Base-by-base conservation (phyloP, 768 basidiomycete genomes). In the Leucosporidium creatinivorum region DNA sequence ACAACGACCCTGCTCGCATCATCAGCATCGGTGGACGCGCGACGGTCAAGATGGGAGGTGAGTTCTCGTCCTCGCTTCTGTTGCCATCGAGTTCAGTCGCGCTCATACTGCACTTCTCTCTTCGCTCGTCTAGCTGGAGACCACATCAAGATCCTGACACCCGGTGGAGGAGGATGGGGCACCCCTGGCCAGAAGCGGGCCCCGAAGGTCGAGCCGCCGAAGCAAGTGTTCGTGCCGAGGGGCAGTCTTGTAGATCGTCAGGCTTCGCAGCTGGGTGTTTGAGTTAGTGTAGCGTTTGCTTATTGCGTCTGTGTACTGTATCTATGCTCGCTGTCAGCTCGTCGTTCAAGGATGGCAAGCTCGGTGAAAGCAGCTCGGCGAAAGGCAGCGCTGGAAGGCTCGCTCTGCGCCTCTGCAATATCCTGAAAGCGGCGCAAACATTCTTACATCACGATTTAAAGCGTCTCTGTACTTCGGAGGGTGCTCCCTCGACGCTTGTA, bases 81-180 rank as follows among this genome's bases (percentile, higher is more conserved):
- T 10, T 33, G n/a, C n/a, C n/a, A n/a, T n/a, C n/a, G n/a, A n/a
- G n/a, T n/a, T n/a, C n/a, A n/a, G n/a, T n/a, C n/a, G n/a, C n/a
- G n/a, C n/a, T n/a, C n/a, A n/a, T n/a, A n/a, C n/a, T n/a, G n/a
- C n/a, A n/a, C n/a, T n/a, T n/a, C n/a, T n/a, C n/a, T n/a, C n/a
- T n/a, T n/a, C n/a, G n/a, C n/a, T n/a, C n/a, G n/a, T n/a, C n/a
- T 44, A 44, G 89, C 90, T 74, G 89, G 91, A 9, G 92, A 96
- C 75, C 81, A 82, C 59, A 76, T 96, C 67, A 73, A 87, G 66
- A 85, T 94, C 58, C 86, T 92, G 79, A 93, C 93, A 0, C 93
- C 93, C 0, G 93, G 93, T 1, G 93, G 87, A 13, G 93, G 93
- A 10, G 93, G 86, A 4, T 94, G 89, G 89, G 92, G 92, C 1